These are phyloP conservation scores for Phytophthora cajani DNA, from an alignment of 352 stramenopile species.

Conservation along the genomic window DNA sequence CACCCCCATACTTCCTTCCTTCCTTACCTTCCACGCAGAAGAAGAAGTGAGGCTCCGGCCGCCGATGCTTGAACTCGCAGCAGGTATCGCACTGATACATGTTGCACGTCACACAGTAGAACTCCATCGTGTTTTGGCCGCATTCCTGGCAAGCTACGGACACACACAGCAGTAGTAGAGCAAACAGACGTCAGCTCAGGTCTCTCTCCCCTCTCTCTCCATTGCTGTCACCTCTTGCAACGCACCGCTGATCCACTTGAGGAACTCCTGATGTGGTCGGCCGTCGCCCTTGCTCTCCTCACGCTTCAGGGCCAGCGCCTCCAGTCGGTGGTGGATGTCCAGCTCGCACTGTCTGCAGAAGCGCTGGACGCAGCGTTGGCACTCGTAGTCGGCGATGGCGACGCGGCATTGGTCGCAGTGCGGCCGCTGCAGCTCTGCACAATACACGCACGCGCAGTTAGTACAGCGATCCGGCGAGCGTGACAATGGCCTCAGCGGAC, in stretches of 20 bases:
- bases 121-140: conserved; percentile 46
- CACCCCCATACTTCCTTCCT: too few species aligned
- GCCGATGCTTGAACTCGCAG: conserved; percentile 48
- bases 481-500: conserved; percentile 2
- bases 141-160: conserved; percentile 63
- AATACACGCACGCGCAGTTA: conserved; percentile 3
- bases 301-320: conserved; percentile 25
- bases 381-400: conserved; percentile 52
- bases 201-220: not conserved
- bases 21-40: conserved; percentile 62
- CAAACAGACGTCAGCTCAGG: conserved; percentile 8
- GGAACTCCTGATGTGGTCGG: conserved; percentile 55
- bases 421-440: conserved; percentile 53
- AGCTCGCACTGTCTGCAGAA: conserved; percentile 61
- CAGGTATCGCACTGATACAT: conserved; percentile 68
- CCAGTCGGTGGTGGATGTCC: conserved; percentile 46
- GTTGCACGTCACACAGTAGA: conserved; percentile 64
- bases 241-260: conserved; percentile 55
- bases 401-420: conserved; percentile 48
- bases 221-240: not conserved
- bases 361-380: conserved; percentile 47
- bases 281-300: conserved; percentile 59
- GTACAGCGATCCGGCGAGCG: not conserved
- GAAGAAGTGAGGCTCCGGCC: conserved; percentile 51
- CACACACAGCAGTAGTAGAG: not conserved